Evolutionary conservation across 2,329 filamentous ascomycete species (phyloP).

Genomic region (Cordyceps militaris): DNA sequence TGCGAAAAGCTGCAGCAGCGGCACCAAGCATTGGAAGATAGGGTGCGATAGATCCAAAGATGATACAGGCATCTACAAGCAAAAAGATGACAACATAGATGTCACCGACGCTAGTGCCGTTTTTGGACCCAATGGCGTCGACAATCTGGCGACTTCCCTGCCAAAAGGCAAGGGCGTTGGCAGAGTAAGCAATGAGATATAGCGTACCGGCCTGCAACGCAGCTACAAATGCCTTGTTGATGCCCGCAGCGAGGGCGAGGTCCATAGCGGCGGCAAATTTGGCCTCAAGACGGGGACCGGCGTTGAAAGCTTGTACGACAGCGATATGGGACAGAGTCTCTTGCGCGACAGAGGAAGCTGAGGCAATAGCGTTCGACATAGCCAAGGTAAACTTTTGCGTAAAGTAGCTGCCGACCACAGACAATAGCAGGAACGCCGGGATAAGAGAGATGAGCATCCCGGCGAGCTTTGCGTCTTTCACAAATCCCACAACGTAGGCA

Average conservation of each 20-base stretch:
- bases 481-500: slow-evolving; percentile 60
- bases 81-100: slow-evolving; percentile 59
- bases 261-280: slow-evolving; percentile 50
- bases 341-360: slow-evolving; percentile 55
- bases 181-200: slow-evolving; percentile 62
- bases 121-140: slow-evolving; percentile 28
- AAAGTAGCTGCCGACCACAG: slow-evolving; percentile 47
- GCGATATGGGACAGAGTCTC: slow-evolving; percentile 54
- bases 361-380: slow-evolving; percentile 47
- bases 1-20: slow-evolving; percentile 51
- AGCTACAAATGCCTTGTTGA: slow-evolving; percentile 50
- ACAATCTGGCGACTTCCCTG: slow-evolving; percentile 51
- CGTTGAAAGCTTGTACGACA: slow-evolving; percentile 58
- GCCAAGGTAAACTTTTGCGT: slow-evolving; percentile 42
- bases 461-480: slow-evolving; percentile 54
- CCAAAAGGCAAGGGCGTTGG: slow-evolving; percentile 63
- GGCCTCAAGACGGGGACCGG: slow-evolving; percentile 49
- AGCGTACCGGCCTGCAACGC: slow-evolving; percentile 54
- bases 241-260: slow-evolving; percentile 42
- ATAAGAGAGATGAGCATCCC: slow-evolving; percentile 57
- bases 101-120: slow-evolving; percentile 33
- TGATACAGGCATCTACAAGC: slow-evolving; percentile 55
- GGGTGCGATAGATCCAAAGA: slow-evolving; percentile 56
- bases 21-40: slow-evolving; percentile 54
- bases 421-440: slow-evolving; percentile 56